Percentiles rank a stretch among this genome's conserved stretches.
Conservation (phyloP, 805 yeast genomes). For the Yarrowia hollandica region DNA sequence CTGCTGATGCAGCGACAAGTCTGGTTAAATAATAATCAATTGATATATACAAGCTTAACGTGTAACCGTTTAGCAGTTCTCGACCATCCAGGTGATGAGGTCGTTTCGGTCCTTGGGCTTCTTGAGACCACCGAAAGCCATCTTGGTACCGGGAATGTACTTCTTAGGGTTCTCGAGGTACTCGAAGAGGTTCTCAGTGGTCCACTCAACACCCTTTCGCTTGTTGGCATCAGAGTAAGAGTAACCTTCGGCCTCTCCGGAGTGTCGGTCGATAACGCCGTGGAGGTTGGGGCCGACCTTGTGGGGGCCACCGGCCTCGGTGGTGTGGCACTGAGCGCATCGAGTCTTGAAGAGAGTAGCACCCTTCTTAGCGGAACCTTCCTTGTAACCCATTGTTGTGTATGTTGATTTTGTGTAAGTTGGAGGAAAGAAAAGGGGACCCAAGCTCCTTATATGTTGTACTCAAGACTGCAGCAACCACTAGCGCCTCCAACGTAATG, state of each 20-base stretch:
- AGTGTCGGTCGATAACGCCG: slow-evolving; percentile 89
- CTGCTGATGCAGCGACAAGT: too few species aligned
- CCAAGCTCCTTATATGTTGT: background rate
- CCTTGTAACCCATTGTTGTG: slow-evolving; percentile 31
- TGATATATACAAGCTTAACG: slow-evolving; percentile 2
- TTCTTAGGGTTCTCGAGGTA: slow-evolving; percentile 99
- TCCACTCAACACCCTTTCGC: slow-evolving; percentile 90
- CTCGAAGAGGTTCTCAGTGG: slow-evolving; percentile 83
- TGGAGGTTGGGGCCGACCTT: slow-evolving; percentile 99
- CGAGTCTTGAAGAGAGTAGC: slow-evolving; percentile 98
- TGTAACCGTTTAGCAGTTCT: slow-evolving; percentile 43
- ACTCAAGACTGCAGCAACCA: background rate
- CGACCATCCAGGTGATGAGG: slow-evolving; percentile 77
- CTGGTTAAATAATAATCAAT: too few species aligned
- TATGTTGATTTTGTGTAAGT: background rate
- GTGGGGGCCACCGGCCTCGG: slow-evolving; percentile 93
- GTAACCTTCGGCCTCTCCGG: slow-evolving; percentile 91
- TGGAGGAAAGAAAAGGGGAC: background rate
- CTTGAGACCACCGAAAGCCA: slow-evolving; percentile 99
- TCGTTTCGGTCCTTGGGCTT: slow-evolving; percentile 99
- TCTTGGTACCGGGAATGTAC: slow-evolving; percentile 99
- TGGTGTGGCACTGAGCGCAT: slow-evolving; percentile 98
- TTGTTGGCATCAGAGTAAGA: slow-evolving; percentile 98
- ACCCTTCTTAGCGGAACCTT: slow-evolving; percentile 78
- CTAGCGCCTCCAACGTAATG: background rate